Evolutionary conservation across 2,329 filamentous ascomycete species (phyloP).

Genomic region (Lizonia empirigonia): DNA sequence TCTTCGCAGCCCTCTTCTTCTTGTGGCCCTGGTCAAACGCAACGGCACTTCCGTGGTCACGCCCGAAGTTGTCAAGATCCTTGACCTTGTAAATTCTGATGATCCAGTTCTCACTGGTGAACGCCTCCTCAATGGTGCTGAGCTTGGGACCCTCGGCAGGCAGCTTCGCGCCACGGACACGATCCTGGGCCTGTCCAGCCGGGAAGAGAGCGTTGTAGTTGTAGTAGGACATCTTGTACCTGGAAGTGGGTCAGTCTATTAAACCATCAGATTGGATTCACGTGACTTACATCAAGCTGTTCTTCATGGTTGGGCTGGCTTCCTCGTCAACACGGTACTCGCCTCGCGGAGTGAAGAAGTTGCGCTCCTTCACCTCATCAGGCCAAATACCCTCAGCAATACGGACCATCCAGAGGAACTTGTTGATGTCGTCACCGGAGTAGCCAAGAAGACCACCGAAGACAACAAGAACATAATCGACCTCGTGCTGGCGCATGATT

Average conservation of each 20-base stretch:
- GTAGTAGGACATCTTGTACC: conserved; percentile 99
- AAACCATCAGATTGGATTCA: not conserved
- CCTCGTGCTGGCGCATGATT: conserved; percentile 97
- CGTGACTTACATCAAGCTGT: conserved; percentile 89
- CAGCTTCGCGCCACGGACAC: conserved; percentile 79
- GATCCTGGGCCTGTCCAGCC: conserved; percentile 84
- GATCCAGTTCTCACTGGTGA: conserved; percentile 99
- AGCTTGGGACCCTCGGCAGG: conserved; percentile 86
- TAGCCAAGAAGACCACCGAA: conserved; percentile 96
- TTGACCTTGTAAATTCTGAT: conserved; percentile 99
- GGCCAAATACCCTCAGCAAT: conserved; percentile 99
- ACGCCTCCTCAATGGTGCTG: conserved; percentile 91
- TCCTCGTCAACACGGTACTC: conserved; percentile 95
- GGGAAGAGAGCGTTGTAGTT: conserved; percentile 95
- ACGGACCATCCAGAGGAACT: conserved; percentile 99
- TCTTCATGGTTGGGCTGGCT: conserved; percentile 96
- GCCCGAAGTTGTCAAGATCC: conserved; percentile 92
- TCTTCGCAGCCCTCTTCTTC: conserved; percentile 78
- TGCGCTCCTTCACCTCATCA: conserved; percentile 96
- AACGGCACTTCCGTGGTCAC: conserved; percentile 74
- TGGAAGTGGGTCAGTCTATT: conserved; percentile 50
- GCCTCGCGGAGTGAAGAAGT: conserved; percentile 91
- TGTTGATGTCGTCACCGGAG: conserved; percentile 99
- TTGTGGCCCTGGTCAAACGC: conserved; percentile 80
- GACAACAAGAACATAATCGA: conserved; percentile 97